Evolutionary conservation across 371 early-diverging fungal genomes (phyloP), one percentile per base, ranked within the genome.

Genomic region (Mortierella sp.): DNA sequence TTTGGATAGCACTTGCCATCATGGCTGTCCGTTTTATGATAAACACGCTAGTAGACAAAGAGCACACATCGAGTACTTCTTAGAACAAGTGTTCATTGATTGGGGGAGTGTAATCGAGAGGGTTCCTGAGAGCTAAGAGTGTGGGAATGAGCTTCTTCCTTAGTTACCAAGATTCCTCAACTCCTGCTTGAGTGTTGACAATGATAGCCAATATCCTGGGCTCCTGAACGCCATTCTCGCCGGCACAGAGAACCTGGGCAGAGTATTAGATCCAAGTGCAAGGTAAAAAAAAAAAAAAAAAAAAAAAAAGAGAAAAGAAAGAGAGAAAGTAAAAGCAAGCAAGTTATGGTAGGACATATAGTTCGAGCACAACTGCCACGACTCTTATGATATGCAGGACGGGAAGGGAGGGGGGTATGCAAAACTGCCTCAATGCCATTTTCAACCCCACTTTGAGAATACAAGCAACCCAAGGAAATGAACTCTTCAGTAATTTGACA

Each of bases 171-270:
- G 74, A 51, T 37, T 74, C 74, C 46, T 83, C 83, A 15, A 83
- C 81, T 14, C 81, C 83, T 29, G 81, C 84, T 62, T 82, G 75
- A 0, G 69, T 74, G 46, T 83, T 85, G 59, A 60, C 66, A 29
- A 83, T 57, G 48, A 85, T 80, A 26, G 84, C 86, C 28, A 85
- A 52, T 37, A 74, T 70, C 30, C 84, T 72, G 48, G 65, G 46
- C 50, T 75, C 74, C 18, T 66, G 76, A 18, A 71, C 71, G 4
- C 81, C 79, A 45, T 68, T 65, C 30, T 63, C 66, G 7, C 72
- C 75, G 51, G 64, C 55, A 37, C 83, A 82, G 18, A 63, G 48
- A 21, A 84, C 73, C 44, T 83, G 81, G 57, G 77, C 80, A 64
- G 74, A 66, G 77, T 72, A 62, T 53, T 5, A 37, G 37, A 37